Percentiles rank a stretch among this genome's conserved stretches.
Conservation (phyloP, 2,329 filamentous ascomycete genomes). For the Podosphaera fusca region DNA sequence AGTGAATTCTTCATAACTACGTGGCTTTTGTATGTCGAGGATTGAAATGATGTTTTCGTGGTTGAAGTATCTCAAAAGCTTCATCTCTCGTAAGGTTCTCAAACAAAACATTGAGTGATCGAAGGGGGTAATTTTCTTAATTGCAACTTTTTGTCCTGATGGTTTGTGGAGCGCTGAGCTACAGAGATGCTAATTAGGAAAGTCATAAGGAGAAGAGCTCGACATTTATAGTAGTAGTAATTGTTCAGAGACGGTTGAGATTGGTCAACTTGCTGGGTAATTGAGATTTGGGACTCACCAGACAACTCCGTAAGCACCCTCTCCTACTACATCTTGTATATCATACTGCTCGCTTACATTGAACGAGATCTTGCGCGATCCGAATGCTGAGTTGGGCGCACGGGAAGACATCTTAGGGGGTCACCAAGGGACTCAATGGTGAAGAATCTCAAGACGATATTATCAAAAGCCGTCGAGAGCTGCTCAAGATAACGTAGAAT, state of each 20-base stretch:
- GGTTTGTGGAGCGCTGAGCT: slow-evolving; percentile 97
- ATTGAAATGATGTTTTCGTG: slow-evolving; percentile 99
- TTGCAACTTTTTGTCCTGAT: slow-evolving; percentile 92
- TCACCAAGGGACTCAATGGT: background rate
- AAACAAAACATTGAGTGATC: slow-evolving; percentile 99
- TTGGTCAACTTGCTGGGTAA: slow-evolving; percentile 1
- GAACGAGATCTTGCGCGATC: slow-evolving; percentile 91
- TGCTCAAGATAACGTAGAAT: background rate
- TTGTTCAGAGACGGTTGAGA: background rate
- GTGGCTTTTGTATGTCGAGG: slow-evolving; percentile 92
- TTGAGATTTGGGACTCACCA: slow-evolving; percentile 38
- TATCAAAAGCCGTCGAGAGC: background rate
- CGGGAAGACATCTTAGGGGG: slow-evolving; percentile 20
- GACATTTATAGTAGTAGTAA: background rate
- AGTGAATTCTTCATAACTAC: slow-evolving; percentile 86
- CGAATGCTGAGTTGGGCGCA: slow-evolving; percentile 26
- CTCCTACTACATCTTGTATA: slow-evolving; percentile 96
- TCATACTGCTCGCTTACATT: slow-evolving; percentile 99
- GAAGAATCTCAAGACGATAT: background rate
- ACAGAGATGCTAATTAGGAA: slow-evolving; percentile 1
- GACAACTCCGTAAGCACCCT: slow-evolving; percentile 94
- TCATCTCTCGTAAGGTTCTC: slow-evolving; percentile 94
- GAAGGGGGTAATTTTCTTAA: slow-evolving; percentile 99
- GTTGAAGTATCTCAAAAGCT: slow-evolving; percentile 95
- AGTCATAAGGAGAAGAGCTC: background rate